A percentile compares a stretch with the other conserved stretches of the same genome.
phyloP scores from a whole-genome alignment of 805 yeast genomes.

The Ogataea ramenticola region DNA sequence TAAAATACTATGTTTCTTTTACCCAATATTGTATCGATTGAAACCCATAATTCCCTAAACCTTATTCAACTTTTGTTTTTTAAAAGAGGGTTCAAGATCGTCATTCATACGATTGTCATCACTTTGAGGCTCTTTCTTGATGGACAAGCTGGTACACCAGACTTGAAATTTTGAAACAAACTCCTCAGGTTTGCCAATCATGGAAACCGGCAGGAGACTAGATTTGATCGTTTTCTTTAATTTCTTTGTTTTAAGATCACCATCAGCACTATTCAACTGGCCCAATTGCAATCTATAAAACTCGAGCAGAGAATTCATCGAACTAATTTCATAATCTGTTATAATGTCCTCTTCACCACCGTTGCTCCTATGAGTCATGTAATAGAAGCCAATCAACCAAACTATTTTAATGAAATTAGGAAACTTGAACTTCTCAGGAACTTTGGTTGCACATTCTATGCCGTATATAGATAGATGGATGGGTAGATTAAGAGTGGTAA shows the following conservation, averaged over 20 bases:
- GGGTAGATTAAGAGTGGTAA: conserved; percentile 55
- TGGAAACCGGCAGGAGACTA: conserved; percentile 13
- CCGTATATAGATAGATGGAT: conserved; percentile 56
- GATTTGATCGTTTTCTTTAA: conserved; percentile 10
- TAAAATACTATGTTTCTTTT: neutral
- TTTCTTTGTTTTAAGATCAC: conserved; percentile 11
- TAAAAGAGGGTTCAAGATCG: too few relatives aligned
- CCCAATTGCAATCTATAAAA: conserved; percentile 18
- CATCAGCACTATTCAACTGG: conserved; percentile 7
- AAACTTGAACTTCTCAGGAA: conserved; percentile 68
- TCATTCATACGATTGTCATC: too few relatives aligned
- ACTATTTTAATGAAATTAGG: conserved; percentile 68
- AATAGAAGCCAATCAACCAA: conserved; percentile 57
- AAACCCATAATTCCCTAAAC: too few relatives aligned
- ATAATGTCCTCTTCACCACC: conserved; percentile 1
- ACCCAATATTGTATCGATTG: neutral
- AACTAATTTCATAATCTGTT: conserved; percentile 11
- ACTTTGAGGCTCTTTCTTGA: neutral
- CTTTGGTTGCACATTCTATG: conserved; percentile 62
- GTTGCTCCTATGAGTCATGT: conserved; percentile 12
- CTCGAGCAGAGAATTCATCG: conserved; percentile 11
- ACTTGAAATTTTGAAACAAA: conserved; percentile 15
- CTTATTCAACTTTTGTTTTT: neutral
- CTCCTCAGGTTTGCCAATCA: conserved; percentile 18
- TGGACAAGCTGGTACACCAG: conserved; percentile 10